Evolutionary conservation across 305 asterid species (phyloP), one percentile per base, ranked within the genome.

Genomic region (Fraxinus floribunda): DNA sequence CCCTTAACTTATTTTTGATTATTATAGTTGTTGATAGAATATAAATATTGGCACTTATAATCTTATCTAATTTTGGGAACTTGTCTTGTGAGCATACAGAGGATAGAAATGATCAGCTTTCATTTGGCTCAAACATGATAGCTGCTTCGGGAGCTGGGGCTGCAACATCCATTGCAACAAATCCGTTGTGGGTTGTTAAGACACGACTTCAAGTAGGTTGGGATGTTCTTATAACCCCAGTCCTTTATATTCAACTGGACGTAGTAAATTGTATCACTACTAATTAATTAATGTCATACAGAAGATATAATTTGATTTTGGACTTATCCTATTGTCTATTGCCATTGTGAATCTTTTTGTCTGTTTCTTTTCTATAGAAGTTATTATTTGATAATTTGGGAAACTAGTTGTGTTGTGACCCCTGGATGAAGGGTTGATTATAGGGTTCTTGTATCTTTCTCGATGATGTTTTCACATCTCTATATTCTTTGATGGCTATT

Each of bases 61-160:
- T 66, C 73, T 66, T 24, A 66, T 29, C 75, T 70, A 66, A 5
- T 78, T 72, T 35, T 75, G 36, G 38, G 70, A 32, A 78, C 16
- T 70, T 77, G 75, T 75, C 49, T 62, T 82, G 55, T 73, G 70
- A 79, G 72, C 30, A 71, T 88, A 86, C 93, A 95, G 97, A 86
- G 86, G 93, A 89, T 79, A 77, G 88, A 79, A 77, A 83, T 24
- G 94, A 86, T 73, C 90, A 93, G 81, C 94, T 92, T 84, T 75
- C 98, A 13, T 81, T 94, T 84, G 88, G 90, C 81, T 93, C 96
- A 84, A 93, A 92, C 88, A 89, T 94, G 97, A 73, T 93, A 87
- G 97, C 97, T 81, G 98, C 98, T 86, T 89, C 96, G 5, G 97
- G 97, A 80, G 98, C 98, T 79, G 98, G 98, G 76, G 97, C 97